Percentiles rank a stretch among this genome's conserved stretches.
Conservation (phyloP, 1,284 basidiomycete species). For the Melampsora americana region DNA sequence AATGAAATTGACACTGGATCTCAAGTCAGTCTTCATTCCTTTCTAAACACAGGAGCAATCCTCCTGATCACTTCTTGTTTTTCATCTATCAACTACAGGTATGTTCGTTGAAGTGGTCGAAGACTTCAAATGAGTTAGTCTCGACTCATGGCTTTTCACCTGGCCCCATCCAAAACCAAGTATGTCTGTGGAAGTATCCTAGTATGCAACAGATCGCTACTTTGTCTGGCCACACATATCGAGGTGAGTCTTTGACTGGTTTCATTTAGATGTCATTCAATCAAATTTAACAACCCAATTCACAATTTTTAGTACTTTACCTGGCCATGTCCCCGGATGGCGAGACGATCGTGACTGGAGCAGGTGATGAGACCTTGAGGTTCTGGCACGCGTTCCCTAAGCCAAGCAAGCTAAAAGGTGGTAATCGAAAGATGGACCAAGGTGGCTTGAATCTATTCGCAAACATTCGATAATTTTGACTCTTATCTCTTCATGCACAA, state of each 20-base stretch:
- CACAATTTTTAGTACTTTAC: constrained; percentile 52
- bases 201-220: constrained; percentile 88
- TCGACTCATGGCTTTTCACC: constrained; percentile 96
- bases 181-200: constrained; percentile 97
- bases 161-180: constrained; percentile 91
- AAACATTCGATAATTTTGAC: not conserved
- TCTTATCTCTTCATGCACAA: no score
- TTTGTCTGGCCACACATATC: constrained; percentile 86
- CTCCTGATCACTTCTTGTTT: not conserved
- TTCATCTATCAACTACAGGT: constrained; percentile 58
- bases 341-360: constrained; percentile 95
- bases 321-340: constrained; percentile 83
- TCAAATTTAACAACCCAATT: constrained; percentile 52
- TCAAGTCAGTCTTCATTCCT: constrained; percentile 58
- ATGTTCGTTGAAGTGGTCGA: constrained; percentile 94
- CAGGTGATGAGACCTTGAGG: constrained; percentile 88
- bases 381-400: constrained; percentile 66
- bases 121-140: constrained; percentile 88
- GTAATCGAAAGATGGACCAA: not conserved
- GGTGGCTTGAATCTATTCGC: constrained; percentile 5
- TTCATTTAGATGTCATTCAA: constrained; percentile 45
- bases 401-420: not conserved
- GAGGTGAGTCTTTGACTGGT: constrained; percentile 77
- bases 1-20: constrained; percentile 81
- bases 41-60: not conserved